Evolutionary conservation across 176 grass and related monocot genomes (phyloP).

Genomic region (Urochloa ruziziensis): DNA sequence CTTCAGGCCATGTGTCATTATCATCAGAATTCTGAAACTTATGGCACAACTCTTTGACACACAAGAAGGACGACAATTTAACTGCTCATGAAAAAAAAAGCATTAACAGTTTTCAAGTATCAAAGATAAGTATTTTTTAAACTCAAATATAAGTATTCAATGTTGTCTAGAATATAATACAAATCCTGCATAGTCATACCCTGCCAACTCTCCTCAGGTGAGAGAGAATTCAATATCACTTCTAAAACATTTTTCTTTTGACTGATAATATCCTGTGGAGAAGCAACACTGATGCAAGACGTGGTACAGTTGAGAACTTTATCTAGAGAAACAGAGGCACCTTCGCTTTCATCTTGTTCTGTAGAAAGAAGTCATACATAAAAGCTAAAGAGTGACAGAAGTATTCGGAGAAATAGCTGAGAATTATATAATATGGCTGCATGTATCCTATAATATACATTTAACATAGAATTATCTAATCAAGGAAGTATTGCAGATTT

Average conservation of each 20-base stretch:
- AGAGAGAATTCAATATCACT: slow-evolving; percentile 74
- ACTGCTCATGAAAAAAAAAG: slow-evolving; percentile 54
- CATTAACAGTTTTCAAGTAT: slow-evolving; percentile 30
- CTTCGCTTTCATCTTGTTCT: slow-evolving; percentile 68
- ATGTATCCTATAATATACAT: background rate
- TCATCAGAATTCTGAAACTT: slow-evolving; percentile 51
- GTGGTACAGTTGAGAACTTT: slow-evolving; percentile 86
- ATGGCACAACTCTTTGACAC: slow-evolving; percentile 80
- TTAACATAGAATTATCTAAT: background rate
- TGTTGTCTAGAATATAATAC: slow-evolving; percentile 30
- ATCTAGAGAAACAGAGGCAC: slow-evolving; percentile 66
- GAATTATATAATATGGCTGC: background rate
- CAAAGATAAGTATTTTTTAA: background rate
- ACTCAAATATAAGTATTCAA: background rate
- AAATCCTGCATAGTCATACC: slow-evolving; percentile 43
- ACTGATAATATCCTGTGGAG: slow-evolving; percentile 58
- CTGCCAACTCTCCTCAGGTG: slow-evolving; percentile 72
- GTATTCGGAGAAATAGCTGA: background rate
- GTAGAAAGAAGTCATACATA: slow-evolving; percentile 44
- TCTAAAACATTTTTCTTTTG: slow-evolving; percentile 68
- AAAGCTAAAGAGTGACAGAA: background rate
- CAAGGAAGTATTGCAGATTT: background rate
- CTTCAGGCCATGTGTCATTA: slow-evolving; percentile 38
- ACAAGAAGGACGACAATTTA: slow-evolving; percentile 83
- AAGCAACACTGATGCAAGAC: slow-evolving; percentile 70